Conservation (phyloP, 768 basidiomycete species). For the Suillus cothurnatus region DNA sequence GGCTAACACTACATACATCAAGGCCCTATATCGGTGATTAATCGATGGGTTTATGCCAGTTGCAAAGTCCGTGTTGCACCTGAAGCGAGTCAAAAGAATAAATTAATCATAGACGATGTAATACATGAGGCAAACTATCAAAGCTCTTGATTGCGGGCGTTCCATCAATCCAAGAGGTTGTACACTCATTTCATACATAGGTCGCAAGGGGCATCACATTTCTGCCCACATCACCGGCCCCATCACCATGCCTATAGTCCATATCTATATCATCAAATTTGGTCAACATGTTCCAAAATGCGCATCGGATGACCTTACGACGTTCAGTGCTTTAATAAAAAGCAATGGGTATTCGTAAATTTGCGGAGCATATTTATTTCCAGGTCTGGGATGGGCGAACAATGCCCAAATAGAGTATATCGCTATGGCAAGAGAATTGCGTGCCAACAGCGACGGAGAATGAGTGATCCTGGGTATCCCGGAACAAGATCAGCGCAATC, state of each 20-base stretch:
- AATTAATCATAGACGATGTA: not conserved
- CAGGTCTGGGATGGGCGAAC: too few relatives aligned
- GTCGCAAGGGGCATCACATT: not conserved
- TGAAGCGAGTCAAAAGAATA: not conserved
- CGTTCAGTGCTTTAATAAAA: not conserved
- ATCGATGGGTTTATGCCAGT: not conserved
- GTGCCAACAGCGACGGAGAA: too few relatives aligned
- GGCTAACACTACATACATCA: not conserved
- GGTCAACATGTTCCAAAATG: not conserved
- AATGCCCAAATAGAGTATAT: too few relatives aligned
- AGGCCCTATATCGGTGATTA: not conserved
- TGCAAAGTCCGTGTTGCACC: not conserved
- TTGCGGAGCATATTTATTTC: not conserved
- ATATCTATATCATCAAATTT: not conserved
- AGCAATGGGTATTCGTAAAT: not conserved
- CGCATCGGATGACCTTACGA: not conserved
- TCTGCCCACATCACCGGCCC: slow-evolving; percentile 3
- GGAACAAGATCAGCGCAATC: too few relatives aligned
- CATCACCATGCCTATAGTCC: not conserved
- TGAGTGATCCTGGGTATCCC: too few relatives aligned
- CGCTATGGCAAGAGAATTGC: too few relatives aligned
- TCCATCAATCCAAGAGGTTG: not conserved
- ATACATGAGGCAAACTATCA: not conserved
- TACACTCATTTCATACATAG: too few relatives aligned
- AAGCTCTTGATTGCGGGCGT: not conserved